Evolutionary conservation across 1,139 yeast species (phyloP).

Genomic region (Nakaseomyces bracarensis): DNA sequence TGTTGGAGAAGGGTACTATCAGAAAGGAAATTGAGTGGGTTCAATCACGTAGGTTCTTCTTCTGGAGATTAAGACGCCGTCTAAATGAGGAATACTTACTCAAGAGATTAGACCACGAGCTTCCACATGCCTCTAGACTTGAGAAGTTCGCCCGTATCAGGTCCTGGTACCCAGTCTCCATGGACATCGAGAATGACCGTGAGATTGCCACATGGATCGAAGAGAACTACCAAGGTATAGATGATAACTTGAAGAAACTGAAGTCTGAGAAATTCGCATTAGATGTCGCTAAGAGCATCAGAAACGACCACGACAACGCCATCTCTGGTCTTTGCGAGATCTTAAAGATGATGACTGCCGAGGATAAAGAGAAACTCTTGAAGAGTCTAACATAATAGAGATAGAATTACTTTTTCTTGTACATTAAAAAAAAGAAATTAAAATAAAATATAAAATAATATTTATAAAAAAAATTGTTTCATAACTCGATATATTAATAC

Average conservation of each 20-base stretch:
- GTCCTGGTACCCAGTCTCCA: slow-evolving; percentile 75
- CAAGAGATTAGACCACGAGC: slow-evolving; percentile 60
- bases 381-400: slow-evolving; percentile 5
- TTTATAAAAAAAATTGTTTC: background rate
- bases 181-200: slow-evolving; percentile 64
- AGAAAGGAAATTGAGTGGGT: slow-evolving; percentile 79
- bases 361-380: slow-evolving; percentile 44
- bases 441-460: too few species aligned
- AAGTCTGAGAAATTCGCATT: slow-evolving; percentile 57
- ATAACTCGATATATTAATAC: background rate
- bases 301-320: slow-evolving; percentile 47
- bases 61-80: slow-evolving; percentile 98
- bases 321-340: slow-evolving; percentile 55
- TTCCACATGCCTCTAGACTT: slow-evolving; percentile 55
- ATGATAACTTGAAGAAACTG: slow-evolving; percentile 53
- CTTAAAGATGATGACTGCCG: slow-evolving; percentile 48
- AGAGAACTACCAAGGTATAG: slow-evolving; percentile 58
- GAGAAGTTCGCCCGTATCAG: slow-evolving; percentile 81
- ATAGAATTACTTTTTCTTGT: too few species aligned
- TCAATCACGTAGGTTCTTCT: slow-evolving; percentile 88
- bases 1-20: slow-evolving; percentile 90
- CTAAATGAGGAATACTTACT: slow-evolving; percentile 84
- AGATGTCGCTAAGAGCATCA: slow-evolving; percentile 51
- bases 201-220: slow-evolving; percentile 84
- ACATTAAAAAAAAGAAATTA: background rate